phyloP scores from a whole-genome alignment of 805 yeast species.

The Saccharomycopsis javanensis region DNA sequence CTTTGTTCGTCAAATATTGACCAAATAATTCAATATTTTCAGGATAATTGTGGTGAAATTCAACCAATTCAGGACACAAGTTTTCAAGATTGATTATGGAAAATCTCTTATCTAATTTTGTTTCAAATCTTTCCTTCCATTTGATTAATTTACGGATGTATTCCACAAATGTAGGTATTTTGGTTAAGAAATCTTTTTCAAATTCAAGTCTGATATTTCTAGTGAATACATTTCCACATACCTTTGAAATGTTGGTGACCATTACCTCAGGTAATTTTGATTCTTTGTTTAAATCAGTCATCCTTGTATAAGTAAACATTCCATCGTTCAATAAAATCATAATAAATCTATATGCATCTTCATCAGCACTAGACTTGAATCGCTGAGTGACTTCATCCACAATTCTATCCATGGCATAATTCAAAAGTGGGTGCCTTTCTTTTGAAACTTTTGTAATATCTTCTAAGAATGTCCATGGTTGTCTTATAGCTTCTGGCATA shows the following conservation, averaged over 20 bases:
- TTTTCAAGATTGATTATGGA: conserved; percentile 74
- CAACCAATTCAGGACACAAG: conserved; percentile 88
- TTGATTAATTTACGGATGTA: conserved; percentile 74
- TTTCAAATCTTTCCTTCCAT: conserved; percentile 91
- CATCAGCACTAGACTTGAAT: conserved; percentile 89
- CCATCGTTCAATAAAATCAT: conserved; percentile 91
- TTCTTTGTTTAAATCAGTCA: conserved; percentile 40
- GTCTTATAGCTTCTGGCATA: conserved; percentile 26
- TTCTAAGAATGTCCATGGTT: conserved; percentile 88
- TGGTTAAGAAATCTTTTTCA: conserved; percentile 78
- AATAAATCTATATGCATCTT: conserved; percentile 88
- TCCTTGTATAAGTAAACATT: conserved; percentile 79
- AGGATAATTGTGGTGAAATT: conserved; percentile 95
- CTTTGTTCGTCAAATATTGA: conserved; percentile 81
- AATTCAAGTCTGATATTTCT: conserved; percentile 82
- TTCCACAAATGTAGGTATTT: conserved; percentile 80
- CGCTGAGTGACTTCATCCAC: conserved; percentile 93
- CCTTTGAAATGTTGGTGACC: conserved; percentile 75
- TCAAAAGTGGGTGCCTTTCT: conserved; percentile 90
- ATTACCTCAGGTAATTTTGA: conserved; percentile 85
- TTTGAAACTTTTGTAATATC: conserved; percentile 90
- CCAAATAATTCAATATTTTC: conserved; percentile 98
- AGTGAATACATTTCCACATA: conserved; percentile 89
- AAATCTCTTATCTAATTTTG: conserved; percentile 77
- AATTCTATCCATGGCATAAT: conserved; percentile 84